Evolutionary conservation across 257 asterid genomes (phyloP).

Genomic region (Thymus quinquecostatus): DNA sequence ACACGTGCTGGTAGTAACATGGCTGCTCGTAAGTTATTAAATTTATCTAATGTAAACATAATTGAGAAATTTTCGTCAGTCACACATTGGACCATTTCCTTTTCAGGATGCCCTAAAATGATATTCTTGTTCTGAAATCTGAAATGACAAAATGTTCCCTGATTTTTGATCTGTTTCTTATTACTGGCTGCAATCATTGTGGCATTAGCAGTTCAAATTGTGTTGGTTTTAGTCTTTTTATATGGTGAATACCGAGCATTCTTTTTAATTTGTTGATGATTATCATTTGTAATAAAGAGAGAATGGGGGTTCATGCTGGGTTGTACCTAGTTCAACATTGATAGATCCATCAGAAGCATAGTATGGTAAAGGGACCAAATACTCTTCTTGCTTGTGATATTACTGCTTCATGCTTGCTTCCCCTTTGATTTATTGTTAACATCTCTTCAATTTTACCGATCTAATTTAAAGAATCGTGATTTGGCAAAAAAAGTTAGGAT

Average conservation of each 20-base stretch:
- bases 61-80: conserved; percentile 5
- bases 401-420: not conserved
- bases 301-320: conserved; percentile 18
- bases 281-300: conserved; percentile 5
- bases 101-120: conserved; percentile 4
- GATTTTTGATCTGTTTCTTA: not conserved
- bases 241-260: not conserved
- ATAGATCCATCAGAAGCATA: not conserved
- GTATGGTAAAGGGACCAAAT: not conserved
- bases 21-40: not conserved
- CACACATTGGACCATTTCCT: not conserved
- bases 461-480: not conserved
- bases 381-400: not conserved
- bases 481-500: not conserved
- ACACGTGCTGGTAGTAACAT: conserved; percentile 13
- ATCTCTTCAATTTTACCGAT: not conserved
- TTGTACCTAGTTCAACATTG: not conserved
- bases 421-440: not conserved
- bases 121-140: conserved; percentile 6
- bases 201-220: not conserved
- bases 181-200: not conserved
- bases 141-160: not conserved
- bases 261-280: not conserved
- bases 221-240: not conserved
- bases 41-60: conserved; percentile 7